These are phyloP conservation scores for Mercurialis annua DNA, from an alignment of 345 rosid genomes.

Conservation along the genomic window DNA sequence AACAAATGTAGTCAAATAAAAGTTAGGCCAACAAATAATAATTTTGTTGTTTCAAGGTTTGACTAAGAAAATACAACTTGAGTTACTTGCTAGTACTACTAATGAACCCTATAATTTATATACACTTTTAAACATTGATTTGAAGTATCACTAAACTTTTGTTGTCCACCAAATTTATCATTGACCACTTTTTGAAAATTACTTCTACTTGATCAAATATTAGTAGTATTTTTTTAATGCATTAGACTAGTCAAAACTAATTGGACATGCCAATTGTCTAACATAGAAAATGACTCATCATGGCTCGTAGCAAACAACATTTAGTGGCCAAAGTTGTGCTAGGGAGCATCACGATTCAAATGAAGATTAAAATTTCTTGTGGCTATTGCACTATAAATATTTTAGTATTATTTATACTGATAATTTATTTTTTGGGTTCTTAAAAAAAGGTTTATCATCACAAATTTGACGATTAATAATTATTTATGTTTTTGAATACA, in stretches of 20 bases:
- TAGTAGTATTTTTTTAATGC: neutral
- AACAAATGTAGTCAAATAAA: neutral
- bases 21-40: neutral
- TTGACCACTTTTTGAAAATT: neutral
- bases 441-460: too few relatives aligned
- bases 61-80: neutral
- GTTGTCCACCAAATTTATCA: neutral
- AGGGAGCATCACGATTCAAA: neutral
- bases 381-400: too few relatives aligned
- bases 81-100: too few relatives aligned
- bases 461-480: too few relatives aligned
- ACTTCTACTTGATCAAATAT: too few relatives aligned
- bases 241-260: neutral
- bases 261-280: neutral
- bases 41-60: neutral
- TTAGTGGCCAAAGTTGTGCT: neutral
- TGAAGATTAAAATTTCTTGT: too few relatives aligned
- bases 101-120: neutral
- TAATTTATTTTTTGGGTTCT: too few relatives aligned
- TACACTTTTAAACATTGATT: neutral
- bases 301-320: neutral
- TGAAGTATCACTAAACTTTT: neutral
- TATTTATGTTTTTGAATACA: neutral
- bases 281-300: neutral
- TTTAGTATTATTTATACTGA: too few relatives aligned